phyloP scores from a whole-genome alignment of 73 alveolate genomes.

The Paraurostyla sp. region DNA sequence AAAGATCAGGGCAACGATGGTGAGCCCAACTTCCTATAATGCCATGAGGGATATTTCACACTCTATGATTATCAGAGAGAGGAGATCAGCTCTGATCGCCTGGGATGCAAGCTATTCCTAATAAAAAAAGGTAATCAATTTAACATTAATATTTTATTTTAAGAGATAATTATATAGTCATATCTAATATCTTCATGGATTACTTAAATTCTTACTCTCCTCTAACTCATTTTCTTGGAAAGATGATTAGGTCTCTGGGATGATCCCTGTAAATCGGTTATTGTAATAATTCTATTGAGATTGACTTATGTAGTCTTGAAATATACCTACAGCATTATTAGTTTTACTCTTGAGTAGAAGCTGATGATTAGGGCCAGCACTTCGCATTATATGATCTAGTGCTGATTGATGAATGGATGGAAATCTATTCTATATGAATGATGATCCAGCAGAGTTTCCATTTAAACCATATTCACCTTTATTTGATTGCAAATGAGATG shows the following conservation, averaged over 20 bases:
- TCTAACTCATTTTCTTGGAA: too few relatives aligned
- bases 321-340: conserved; percentile 12
- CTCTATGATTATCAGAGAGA: conserved; percentile 55
- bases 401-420: background rate
- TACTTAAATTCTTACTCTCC: too few relatives aligned
- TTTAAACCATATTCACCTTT: too few relatives aligned
- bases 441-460: background rate
- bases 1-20: conserved; percentile 16
- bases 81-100: conserved; percentile 48
- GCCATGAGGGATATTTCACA: conserved; percentile 70
- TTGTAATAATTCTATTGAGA: too few relatives aligned
- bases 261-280: too few relatives aligned
- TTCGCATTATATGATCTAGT: background rate
- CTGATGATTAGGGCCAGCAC: conserved; percentile 11
- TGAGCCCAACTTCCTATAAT: background rate
- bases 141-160: too few relatives aligned
- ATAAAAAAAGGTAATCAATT: conserved; percentile 58
- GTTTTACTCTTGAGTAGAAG: conserved; percentile 4
- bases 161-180: too few relatives aligned
- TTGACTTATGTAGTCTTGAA: too few relatives aligned
- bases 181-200: too few relatives aligned
- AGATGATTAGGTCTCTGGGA: too few relatives aligned
- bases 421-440: background rate
- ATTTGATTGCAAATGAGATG: background rate
- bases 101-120: conserved; percentile 51